phyloP scores from a whole-genome alignment of 2,329 filamentous ascomycete species.

The Thielaviopsis ethacetica region DNA sequence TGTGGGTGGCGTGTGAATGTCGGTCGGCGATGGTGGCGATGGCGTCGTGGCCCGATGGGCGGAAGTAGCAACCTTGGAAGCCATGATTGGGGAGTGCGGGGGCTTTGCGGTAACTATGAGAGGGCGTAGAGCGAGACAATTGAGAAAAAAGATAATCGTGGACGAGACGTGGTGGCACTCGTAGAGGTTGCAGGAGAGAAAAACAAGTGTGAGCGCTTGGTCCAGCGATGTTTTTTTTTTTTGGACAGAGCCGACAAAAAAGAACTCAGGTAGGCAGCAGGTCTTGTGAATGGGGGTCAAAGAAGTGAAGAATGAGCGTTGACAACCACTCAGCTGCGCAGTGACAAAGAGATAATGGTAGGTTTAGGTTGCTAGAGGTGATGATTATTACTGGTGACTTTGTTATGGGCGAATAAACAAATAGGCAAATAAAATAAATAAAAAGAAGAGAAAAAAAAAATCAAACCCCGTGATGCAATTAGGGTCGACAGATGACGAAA shows the following conservation, averaged over 20 bases:
- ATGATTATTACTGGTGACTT: neutral
- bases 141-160: neutral
- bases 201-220: neutral
- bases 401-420: neutral
- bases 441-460: neutral
- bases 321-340: neutral
- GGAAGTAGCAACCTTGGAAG: slow-evolving; percentile 11
- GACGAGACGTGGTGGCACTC: neutral
- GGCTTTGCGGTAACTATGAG: neutral
- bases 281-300: neutral
- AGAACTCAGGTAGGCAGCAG: slow-evolving; percentile 2
- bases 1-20: slow-evolving; percentile 49
- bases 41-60: slow-evolving; percentile 39
- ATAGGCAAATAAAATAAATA: neutral
- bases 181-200: neutral
- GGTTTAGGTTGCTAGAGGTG: neutral
- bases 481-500: neutral
- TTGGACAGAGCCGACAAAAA: neutral
- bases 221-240: neutral
- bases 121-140: neutral
- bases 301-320: neutral
- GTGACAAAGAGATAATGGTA: neutral
- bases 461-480: neutral
- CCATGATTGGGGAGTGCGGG: slow-evolving; percentile 19
- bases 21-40: slow-evolving; percentile 26